Evolutionary conservation across 164 flowering plant species (phyloP).

Genomic region (Chloranthus sessilifolius): DNA sequence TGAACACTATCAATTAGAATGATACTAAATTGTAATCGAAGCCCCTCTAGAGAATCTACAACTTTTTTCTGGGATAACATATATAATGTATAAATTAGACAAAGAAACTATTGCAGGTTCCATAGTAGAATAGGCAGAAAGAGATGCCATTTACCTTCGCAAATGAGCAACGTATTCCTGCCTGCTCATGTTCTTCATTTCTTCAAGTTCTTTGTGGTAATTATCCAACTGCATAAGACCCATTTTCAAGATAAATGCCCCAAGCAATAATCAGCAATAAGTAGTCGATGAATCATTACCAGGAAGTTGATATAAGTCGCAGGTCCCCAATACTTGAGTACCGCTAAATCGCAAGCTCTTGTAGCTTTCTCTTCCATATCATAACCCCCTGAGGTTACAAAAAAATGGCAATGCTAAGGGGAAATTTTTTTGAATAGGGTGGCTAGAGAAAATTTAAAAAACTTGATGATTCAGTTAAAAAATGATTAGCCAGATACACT

Average conservation of each 20-base stretch:
- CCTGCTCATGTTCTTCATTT: slow-evolving; percentile 82
- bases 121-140: background rate
- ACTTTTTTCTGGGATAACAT: slow-evolving; percentile 48
- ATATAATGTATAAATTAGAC: no score
- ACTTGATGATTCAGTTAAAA: background rate
- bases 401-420: background rate
- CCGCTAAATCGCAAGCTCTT: slow-evolving; percentile 79
- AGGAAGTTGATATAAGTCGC: slow-evolving; percentile 68
- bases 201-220: slow-evolving; percentile 57
- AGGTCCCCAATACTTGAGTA: slow-evolving; percentile 82
- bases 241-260: background rate
- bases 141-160: slow-evolving; percentile 48
- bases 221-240: slow-evolving; percentile 61
- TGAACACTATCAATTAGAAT: no score
- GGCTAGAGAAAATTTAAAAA: background rate
- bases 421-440: no score
- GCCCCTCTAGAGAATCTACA: slow-evolving; percentile 95
- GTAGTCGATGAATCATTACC: slow-evolving; percentile 31
- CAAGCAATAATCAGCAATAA: background rate
- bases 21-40: no score
- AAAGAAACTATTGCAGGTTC: background rate
- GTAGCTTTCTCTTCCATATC: slow-evolving; percentile 90
- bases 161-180: slow-evolving; percentile 79
- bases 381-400: slow-evolving; percentile 58
- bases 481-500: slow-evolving; percentile 72